These are phyloP conservation scores for Stenocarpella maydis DNA, from an alignment of 2,329 filamentous ascomycete genomes.

Conservation along the genomic window DNA sequence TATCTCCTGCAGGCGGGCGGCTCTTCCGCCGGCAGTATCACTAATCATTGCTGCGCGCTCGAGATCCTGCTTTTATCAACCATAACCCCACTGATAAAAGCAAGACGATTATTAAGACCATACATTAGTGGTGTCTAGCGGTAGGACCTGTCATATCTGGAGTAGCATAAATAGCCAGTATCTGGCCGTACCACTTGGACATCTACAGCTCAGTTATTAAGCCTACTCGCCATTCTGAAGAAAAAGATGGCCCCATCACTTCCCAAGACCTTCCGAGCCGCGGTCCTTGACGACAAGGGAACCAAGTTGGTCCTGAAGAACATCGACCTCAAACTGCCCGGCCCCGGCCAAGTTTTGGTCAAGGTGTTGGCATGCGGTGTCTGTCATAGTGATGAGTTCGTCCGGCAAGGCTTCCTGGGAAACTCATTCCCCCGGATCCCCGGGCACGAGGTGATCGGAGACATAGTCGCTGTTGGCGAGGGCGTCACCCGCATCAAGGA, in stretches of 20 bases:
- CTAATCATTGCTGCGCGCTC: background rate
- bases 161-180: background rate
- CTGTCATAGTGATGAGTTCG: constrained; percentile 68
- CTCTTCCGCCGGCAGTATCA: constrained; percentile 11
- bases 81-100: background rate
- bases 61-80: background rate
- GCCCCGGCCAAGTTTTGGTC: constrained; percentile 68
- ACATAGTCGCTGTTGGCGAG: constrained; percentile 67
- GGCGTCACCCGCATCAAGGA: constrained; percentile 65
- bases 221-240: too few species aligned
- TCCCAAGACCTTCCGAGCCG: constrained; percentile 74
- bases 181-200: background rate
- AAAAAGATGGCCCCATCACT: constrained; percentile 41
- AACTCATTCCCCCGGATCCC: constrained; percentile 68
- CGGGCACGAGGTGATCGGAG: constrained; percentile 77
- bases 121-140: background rate
- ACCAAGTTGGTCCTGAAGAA: constrained; percentile 66
- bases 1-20: background rate
- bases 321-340: constrained; percentile 63
- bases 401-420: constrained; percentile 59
- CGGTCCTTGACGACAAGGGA: constrained; percentile 63
- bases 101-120: background rate
- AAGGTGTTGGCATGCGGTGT: constrained; percentile 78
- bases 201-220: background rate
- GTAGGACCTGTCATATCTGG: too few species aligned